Conservation (phyloP, 441 rosid species). For the Francoa sonchifolia region DNA sequence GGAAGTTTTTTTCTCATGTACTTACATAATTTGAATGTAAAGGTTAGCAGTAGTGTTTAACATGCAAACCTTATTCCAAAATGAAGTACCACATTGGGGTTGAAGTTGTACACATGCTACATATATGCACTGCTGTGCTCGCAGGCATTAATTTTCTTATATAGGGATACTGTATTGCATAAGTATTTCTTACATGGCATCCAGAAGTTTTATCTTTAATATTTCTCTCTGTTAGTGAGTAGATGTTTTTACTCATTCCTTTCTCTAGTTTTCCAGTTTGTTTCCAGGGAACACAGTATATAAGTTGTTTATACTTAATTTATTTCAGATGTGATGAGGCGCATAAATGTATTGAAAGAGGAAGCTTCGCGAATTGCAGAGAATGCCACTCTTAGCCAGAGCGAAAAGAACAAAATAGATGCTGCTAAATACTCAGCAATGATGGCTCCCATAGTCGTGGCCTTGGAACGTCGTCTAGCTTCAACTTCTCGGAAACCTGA, state of each 20-base stretch:
- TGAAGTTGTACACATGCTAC: not conserved
- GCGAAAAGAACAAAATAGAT: conserved; percentile 85
- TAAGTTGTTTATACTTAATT: conserved; percentile 11
- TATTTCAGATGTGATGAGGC: conserved; percentile 81
- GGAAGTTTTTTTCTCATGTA: conserved; percentile 2
- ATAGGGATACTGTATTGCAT: too few relatives aligned
- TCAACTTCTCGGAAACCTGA: conserved; percentile 91
- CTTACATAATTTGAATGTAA: conserved; percentile 1
- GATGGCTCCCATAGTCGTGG: conserved; percentile 96
- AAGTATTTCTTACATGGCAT: too few relatives aligned
- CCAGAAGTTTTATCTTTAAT: too few relatives aligned
- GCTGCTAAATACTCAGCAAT: conserved; percentile 94
- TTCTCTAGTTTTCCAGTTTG: not conserved
- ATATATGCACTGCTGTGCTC: too few relatives aligned
- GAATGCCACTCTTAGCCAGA: conserved; percentile 75
- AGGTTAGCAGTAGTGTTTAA: not conserved
- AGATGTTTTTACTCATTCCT: not conserved
- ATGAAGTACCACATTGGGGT: conserved; percentile 2
- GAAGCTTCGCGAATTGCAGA: conserved; percentile 89
- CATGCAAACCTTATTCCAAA: conserved; percentile 9
- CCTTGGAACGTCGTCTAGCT: conserved; percentile 92
- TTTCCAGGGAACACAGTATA: not conserved
- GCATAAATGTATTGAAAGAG: conserved; percentile 80
- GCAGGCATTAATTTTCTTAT: too few relatives aligned
- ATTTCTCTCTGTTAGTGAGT: too few relatives aligned